Conservation (phyloP, 106 monocot genomes). For the Cymbidium sinense region DNA sequence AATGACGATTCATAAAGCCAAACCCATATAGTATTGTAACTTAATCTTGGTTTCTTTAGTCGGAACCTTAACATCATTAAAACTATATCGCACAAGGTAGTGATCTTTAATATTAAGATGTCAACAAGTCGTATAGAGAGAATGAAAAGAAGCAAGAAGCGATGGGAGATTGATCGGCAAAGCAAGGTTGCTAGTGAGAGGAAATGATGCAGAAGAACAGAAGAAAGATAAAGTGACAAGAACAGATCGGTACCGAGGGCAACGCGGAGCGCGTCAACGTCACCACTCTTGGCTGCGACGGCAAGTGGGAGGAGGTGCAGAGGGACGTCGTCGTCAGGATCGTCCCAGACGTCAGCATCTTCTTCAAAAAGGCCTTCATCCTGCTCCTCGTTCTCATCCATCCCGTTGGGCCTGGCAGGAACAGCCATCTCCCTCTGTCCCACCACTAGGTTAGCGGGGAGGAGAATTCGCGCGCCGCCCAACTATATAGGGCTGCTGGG, state of each 20-base stretch:
- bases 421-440: slow-evolving; percentile 17
- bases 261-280: slow-evolving; percentile 33
- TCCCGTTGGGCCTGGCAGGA: slow-evolving; percentile 24
- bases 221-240: not conserved
- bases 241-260: slow-evolving; percentile 22
- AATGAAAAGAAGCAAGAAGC: not conserved
- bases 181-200: not conserved
- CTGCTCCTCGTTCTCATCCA: slow-evolving; percentile 15
- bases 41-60: not conserved
- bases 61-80: not conserved
- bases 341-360: slow-evolving; percentile 12
- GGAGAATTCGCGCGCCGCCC: too few species aligned
- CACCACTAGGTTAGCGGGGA: too few species aligned
- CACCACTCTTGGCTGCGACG: slow-evolving; percentile 25
- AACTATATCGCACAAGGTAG: not conserved
- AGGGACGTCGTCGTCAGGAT: slow-evolving; percentile 12
- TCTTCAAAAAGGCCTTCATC: slow-evolving; percentile 11
- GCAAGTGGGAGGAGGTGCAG: slow-evolving; percentile 26
- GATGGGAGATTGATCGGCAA: not conserved
- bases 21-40: not conserved
- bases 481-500: too few species aligned
- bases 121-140: not conserved
- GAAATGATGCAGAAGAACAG: slow-evolving; percentile 1
- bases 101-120: not conserved
- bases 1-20: not conserved